Evolutionary conservation across 768 basidiomycete species (phyloP).

Genomic region (Suillus clintonianus): DNA sequence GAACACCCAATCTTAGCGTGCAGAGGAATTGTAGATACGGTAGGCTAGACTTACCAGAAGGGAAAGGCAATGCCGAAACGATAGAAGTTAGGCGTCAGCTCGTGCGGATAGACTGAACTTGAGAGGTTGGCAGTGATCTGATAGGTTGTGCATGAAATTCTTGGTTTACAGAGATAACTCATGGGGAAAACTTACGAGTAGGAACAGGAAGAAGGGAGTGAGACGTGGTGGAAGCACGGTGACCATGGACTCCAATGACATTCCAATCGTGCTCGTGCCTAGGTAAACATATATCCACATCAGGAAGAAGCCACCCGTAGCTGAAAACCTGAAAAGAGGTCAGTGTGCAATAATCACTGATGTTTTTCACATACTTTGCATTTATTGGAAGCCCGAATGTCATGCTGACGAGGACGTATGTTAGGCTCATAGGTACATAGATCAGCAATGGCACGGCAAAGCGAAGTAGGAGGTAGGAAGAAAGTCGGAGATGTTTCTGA

Average conservation of each 20-base stretch:
- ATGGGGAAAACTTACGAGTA: constrained; percentile 22
- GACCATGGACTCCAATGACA: constrained; percentile 35
- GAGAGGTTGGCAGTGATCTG: too few species aligned
- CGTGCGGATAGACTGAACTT: too few species aligned
- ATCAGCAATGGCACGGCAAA: too few species aligned
- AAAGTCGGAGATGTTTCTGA: too few species aligned
- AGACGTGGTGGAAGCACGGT: constrained; percentile 30
- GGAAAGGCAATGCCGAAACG: constrained; percentile 35
- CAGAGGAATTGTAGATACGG: too few species aligned
- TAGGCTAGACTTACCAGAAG: constrained; percentile 23
- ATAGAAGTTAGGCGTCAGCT: constrained; percentile 16
- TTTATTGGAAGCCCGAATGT: constrained; percentile 43
- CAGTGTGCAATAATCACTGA: not conserved
- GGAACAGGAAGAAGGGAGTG: constrained; percentile 35
- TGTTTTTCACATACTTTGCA: constrained; percentile 28
- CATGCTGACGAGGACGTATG: not conserved
- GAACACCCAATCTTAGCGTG: not conserved
- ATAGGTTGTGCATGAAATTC: too few species aligned
- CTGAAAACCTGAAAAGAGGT: not conserved
- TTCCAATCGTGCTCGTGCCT: constrained; percentile 35
- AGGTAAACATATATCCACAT: constrained; percentile 34
- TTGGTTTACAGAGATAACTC: too few species aligned
- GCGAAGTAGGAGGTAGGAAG: too few species aligned
- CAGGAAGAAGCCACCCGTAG: constrained; percentile 26
- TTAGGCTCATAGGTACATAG: too few species aligned